Evolutionary conservation across 305 asterid genomes (phyloP), one percentile per base, ranked within the genome.

Genomic region (Salvia sclarea): DNA sequence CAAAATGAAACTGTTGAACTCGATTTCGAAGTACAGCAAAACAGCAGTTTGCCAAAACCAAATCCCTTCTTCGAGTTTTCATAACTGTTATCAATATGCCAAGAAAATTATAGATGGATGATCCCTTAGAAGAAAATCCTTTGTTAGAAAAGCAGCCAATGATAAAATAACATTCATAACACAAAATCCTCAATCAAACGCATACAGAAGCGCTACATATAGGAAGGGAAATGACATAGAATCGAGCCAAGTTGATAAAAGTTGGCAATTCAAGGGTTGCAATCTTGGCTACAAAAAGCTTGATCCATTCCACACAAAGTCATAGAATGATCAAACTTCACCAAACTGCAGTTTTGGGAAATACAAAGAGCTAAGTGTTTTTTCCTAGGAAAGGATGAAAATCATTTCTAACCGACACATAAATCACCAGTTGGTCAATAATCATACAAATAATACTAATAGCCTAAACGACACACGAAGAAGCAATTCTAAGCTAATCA

Each of bases 401-500:
- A 22, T 48, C 58, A 11, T 17, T 61, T 69, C 77, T 17, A 57
- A 74, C 64, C 50, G 50, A 4, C n/a, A 57, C 40, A 71, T 58
- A 69, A 55, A 20, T 47, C 40, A 64, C 67, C 48, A 14, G 43
- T n/a, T 48, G 62, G 53, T 31, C 62, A 45, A 28, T 71, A 48
- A 47, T 5, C 41, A 14, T 33, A 74, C 74, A 76, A 73, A 63
- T 64, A 63, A 68, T 21, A 17, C 65, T 44, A 52, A 57, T 48
- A 66, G 38, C 61, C 68, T 50, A 48, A 25, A 64, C 21, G 71
- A 47, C 54, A n/a, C 33, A 53, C 8, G 68, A 65, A 57, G 61
- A 45, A 65, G 54, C 14, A 16, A 67, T 37, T 10, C 61, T 54
- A 62, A 71, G 69, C 64, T 16, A 10, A 70, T 44, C 22, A 61